A percentile compares a stretch with the other conserved stretches of the same genome.
Evolutionary conservation across 2,329 filamentous ascomycete genomes (phyloP).

Genomic region (Pseudocercospora ulei): DNA sequence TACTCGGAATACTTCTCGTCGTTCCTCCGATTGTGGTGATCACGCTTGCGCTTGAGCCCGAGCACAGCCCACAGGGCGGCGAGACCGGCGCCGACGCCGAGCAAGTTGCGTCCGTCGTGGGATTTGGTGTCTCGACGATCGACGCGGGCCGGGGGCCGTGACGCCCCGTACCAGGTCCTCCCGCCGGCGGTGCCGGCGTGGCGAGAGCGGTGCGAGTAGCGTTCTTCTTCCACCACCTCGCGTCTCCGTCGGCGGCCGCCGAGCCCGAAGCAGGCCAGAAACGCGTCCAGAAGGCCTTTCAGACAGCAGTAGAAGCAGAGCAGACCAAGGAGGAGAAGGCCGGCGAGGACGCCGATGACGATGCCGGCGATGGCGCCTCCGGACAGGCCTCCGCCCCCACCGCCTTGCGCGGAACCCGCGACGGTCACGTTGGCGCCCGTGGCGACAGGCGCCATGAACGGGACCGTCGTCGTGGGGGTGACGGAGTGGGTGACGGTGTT

Average conservation of each 20-base stretch:
- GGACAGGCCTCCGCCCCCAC: constrained; percentile 45
- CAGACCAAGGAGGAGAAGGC: constrained; percentile 56
- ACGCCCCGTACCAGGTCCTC: constrained; percentile 42
- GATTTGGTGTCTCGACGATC: constrained; percentile 34
- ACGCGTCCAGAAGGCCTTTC: constrained; percentile 47
- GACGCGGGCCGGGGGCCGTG: constrained; percentile 28
- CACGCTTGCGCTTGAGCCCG: constrained; percentile 40
- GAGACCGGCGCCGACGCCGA: constrained; percentile 38
- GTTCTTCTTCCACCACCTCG: constrained; percentile 52
- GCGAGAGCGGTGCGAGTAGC: constrained; percentile 48
- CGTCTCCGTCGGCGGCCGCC: constrained; percentile 42
- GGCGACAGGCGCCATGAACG: constrained; percentile 47
- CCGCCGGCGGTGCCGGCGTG: constrained; percentile 40
- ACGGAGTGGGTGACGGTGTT: constrained; percentile 45
- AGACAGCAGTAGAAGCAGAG: constrained; percentile 64
- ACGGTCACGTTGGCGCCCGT: constrained; percentile 43
- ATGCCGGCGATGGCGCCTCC: constrained; percentile 70
- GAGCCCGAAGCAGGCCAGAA: constrained; percentile 53
- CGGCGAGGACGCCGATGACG: constrained; percentile 62
- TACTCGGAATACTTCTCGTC: constrained; percentile 39
- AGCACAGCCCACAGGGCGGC: constrained; percentile 40
- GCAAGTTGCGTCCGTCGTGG: constrained; percentile 29
- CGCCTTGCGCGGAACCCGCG: constrained; percentile 28
- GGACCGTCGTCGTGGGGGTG: constrained; percentile 40
- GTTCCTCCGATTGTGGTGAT: constrained; percentile 29